Percentiles rank a stretch among this genome's conserved stretches.
These are phyloP conservation scores for Globisporangium yorkense DNA, from an alignment of 352 stramenopile genomes.

Conservation along the genomic window DNA sequence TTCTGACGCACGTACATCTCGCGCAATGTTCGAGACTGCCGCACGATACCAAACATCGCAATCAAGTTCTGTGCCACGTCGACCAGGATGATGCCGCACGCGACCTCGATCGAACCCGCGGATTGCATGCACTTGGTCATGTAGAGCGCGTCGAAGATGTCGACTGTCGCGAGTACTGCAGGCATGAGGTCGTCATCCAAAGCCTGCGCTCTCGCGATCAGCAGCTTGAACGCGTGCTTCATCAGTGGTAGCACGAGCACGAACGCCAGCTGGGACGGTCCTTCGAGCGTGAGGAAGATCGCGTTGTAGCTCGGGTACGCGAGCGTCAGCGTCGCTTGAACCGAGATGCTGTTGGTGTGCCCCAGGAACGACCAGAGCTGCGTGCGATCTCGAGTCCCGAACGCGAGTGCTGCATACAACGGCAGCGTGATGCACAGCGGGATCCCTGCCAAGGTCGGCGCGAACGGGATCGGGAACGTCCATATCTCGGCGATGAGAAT, in stretches of 20 bases:
- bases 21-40: not conserved
- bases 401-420: too few relatives aligned
- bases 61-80: not conserved
- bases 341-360: not conserved
- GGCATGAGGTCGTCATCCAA: not conserved
- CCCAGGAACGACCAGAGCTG: not conserved
- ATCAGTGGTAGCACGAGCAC: constrained; percentile 1
- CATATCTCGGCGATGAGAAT: not conserved
- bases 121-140: constrained; percentile 15
- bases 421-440: not conserved
- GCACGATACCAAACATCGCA: not conserved
- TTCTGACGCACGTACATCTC: too few relatives aligned
- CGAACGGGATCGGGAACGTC: constrained; percentile 1
- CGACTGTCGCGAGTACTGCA: constrained; percentile 6
- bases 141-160: constrained; percentile 31
- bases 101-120: not conserved
- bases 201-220: not conserved
- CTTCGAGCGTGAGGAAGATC: not conserved
- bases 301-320: not conserved
- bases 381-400: not conserved
- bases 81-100: not conserved
- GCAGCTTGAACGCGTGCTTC: constrained; percentile 4
- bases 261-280: not conserved
- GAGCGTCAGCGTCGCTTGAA: not conserved
- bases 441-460: not conserved